Conservation (phyloP, 2,329 filamentous ascomycete genomes). For the Rhexocercosporidium sp. region DNA sequence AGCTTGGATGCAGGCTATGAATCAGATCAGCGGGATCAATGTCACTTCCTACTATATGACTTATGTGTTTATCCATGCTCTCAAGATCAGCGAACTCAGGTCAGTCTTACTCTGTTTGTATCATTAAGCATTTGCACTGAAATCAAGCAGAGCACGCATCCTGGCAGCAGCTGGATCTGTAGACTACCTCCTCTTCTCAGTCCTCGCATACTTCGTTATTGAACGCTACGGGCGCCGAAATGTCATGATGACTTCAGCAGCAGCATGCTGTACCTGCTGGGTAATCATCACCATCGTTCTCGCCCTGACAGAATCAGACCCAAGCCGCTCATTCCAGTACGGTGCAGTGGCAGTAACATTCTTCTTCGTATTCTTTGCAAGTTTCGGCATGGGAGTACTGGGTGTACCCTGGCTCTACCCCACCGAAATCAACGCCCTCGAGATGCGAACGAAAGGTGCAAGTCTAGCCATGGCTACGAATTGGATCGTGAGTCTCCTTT, state of each 20-base stretch:
- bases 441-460: slow-evolving; percentile 43
- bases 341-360: slow-evolving; percentile 53
- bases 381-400: slow-evolving; percentile 51
- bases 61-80: slow-evolving; percentile 49
- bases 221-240: slow-evolving; percentile 48
- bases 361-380: slow-evolving; percentile 59
- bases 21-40: slow-evolving; percentile 52
- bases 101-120: slow-evolving; percentile 2
- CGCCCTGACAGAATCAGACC: slow-evolving; percentile 29
- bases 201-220: slow-evolving; percentile 44
- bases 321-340: slow-evolving; percentile 45
- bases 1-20: slow-evolving; percentile 54
- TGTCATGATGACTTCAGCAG: slow-evolving; percentile 47
- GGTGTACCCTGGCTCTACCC: slow-evolving; percentile 47
- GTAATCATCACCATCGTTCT: slow-evolving; percentile 46
- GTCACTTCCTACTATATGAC: slow-evolving; percentile 45
- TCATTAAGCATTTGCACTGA: not conserved
- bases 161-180: slow-evolving; percentile 53
- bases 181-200: slow-evolving; percentile 51
- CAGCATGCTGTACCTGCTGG: slow-evolving; percentile 54
- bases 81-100: slow-evolving; percentile 43
- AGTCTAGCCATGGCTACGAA: slow-evolving; percentile 44
- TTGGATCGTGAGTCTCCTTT: slow-evolving; percentile 38
- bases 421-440: slow-evolving; percentile 45
- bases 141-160: slow-evolving; percentile 45